Conservation (phyloP, 2,329 filamentous ascomycete species). For the Curvularia lunata region DNA sequence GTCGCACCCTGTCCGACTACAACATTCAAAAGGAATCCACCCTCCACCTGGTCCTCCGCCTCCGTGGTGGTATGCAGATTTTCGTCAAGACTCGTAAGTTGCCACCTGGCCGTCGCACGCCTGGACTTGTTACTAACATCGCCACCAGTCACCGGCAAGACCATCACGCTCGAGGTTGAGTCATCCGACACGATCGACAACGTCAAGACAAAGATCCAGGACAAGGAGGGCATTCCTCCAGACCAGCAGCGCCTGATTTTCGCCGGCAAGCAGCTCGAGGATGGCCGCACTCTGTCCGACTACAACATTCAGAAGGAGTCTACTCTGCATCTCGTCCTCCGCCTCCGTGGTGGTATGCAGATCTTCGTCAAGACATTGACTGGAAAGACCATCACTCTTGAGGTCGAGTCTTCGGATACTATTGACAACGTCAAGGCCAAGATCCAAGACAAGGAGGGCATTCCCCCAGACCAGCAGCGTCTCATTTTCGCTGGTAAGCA, state of each 20-base stretch:
- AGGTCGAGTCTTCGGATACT: slow-evolving; percentile 77
- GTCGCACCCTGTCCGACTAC: slow-evolving; percentile 88
- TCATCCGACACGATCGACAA: slow-evolving; percentile 52
- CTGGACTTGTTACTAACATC: slow-evolving; percentile 28
- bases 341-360: slow-evolving; percentile 69
- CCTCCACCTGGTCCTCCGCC: slow-evolving; percentile 76
- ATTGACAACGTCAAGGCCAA: slow-evolving; percentile 97
- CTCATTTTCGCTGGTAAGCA: slow-evolving; percentile 97
- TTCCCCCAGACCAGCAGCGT: slow-evolving; percentile 94
- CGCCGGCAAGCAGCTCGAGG: slow-evolving; percentile 64
- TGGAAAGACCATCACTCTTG: slow-evolving; percentile 70
- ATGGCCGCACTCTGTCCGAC: slow-evolving; percentile 62
- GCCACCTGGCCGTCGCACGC: slow-evolving; percentile 38
- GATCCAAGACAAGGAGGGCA: slow-evolving; percentile 98
- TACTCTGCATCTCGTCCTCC: slow-evolving; percentile 76
- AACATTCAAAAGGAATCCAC: slow-evolving; percentile 89
- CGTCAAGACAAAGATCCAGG: slow-evolving; percentile 58
- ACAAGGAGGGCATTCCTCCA: slow-evolving; percentile 65
- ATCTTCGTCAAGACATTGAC: slow-evolving; percentile 70
- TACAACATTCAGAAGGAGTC: slow-evolving; percentile 67
- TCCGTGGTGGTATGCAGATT: slow-evolving; percentile 69
- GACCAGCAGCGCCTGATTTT: slow-evolving; percentile 66
- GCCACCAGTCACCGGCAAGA: slow-evolving; percentile 63
- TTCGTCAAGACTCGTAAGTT: slow-evolving; percentile 64
- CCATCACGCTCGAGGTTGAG: slow-evolving; percentile 56